Percentiles rank a stretch among this genome's conserved stretches.
Evolutionary conservation across 768 basidiomycete genomes (phyloP).

Genomic region (Nidularia pulvinata): DNA sequence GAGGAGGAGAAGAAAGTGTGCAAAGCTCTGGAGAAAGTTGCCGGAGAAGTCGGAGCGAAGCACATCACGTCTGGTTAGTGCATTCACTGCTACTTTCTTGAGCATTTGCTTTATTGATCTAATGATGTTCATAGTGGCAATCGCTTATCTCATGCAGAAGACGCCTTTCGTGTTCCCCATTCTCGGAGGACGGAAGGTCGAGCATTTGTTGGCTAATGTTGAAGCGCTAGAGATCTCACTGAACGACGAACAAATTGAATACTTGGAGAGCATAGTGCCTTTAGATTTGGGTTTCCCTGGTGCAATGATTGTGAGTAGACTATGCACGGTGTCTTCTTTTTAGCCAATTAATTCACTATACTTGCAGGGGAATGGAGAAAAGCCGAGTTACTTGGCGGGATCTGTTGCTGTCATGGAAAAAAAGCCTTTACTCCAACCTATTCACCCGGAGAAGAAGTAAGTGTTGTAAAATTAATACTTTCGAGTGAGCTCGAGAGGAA

Average conservation of each 20-base stretch:
- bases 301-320: neutral
- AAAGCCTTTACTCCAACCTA: neutral
- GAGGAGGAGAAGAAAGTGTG: slow-evolving; percentile 40
- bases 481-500: too few relatives aligned
- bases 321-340: neutral
- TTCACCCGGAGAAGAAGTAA: too few relatives aligned
- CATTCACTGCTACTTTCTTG: neutral
- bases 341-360: neutral
- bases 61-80: slow-evolving; percentile 39
- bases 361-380: neutral
- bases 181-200: neutral
- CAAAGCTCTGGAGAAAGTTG: slow-evolving; percentile 46
- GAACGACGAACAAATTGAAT: neutral
- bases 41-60: slow-evolving; percentile 44
- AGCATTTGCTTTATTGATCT: neutral
- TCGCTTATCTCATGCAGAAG: slow-evolving; percentile 42
- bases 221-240: neutral
- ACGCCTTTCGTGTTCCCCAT: neutral
- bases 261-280: neutral
- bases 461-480: too few relatives aligned
- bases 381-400: neutral
- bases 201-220: neutral
- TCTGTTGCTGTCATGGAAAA: neutral
- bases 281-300: neutral
- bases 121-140: slow-evolving; percentile 29